Conservation (phyloP, 306 rosid genomes). For the Vachellia collinsii region DNA sequence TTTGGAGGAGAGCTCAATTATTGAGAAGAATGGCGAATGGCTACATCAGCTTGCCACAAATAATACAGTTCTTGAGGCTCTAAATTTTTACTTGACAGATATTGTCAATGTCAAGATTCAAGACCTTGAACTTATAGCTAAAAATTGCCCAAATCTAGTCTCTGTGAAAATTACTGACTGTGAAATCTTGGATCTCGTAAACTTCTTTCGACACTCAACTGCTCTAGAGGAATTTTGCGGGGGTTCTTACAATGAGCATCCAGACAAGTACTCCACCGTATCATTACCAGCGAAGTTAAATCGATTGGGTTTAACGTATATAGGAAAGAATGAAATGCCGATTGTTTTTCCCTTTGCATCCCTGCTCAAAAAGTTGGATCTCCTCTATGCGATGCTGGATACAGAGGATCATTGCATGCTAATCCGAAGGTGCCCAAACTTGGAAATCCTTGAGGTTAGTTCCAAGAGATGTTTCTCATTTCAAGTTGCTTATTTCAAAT, state of each 20-base stretch:
- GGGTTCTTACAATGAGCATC: conserved; percentile 67
- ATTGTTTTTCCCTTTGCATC: conserved; percentile 59
- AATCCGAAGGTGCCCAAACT: conserved; percentile 83
- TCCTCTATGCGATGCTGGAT: conserved; percentile 78
- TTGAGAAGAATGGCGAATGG: conserved; percentile 76
- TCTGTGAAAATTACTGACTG: conserved; percentile 74
- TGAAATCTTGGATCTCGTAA: conserved; percentile 69
- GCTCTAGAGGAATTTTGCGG: conserved; percentile 85
- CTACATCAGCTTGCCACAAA: conserved; percentile 79
- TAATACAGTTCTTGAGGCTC: conserved; percentile 80
- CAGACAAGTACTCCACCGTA: conserved; percentile 56
- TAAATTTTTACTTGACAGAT: conserved; percentile 90
- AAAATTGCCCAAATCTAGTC: conserved; percentile 70
- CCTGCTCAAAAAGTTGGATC: conserved; percentile 78
- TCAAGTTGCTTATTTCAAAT: not conserved
- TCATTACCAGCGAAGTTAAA: conserved; percentile 66
- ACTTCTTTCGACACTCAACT: conserved; percentile 66
- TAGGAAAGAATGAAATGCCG: conserved; percentile 82
- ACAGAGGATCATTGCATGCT: conserved; percentile 88
- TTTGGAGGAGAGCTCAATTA: conserved; percentile 83
- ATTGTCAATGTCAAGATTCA: conserved; percentile 49
- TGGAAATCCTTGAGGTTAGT: conserved; percentile 86
- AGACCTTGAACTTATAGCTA: conserved; percentile 85
- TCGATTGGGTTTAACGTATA: conserved; percentile 73
- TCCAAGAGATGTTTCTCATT: conserved; percentile 33